A percentile compares a stretch with the other conserved stretches of the same genome.
Conservation (phyloP, 176 grass and related monocot species). For the Carex cristatella region DNA sequence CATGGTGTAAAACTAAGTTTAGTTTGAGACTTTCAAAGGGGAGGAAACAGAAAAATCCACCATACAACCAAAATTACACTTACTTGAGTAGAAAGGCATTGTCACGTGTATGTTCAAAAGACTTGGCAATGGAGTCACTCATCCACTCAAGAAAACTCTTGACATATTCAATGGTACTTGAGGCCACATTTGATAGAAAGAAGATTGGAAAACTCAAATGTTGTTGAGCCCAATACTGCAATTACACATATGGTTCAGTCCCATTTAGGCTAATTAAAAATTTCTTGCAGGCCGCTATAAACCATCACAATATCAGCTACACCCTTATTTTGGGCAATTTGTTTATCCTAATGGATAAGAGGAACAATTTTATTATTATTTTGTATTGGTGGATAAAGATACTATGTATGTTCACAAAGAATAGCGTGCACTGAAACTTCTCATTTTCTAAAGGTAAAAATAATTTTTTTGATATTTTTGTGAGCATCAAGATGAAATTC, state of each 20-base stretch:
- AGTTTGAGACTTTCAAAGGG: not conserved
- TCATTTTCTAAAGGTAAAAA: not conserved
- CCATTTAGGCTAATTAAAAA: not conserved
- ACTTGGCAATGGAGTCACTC: conserved; percentile 86
- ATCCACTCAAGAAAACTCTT: conserved; percentile 99
- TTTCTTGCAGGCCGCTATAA: not conserved
- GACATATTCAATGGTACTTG: conserved; percentile 84
- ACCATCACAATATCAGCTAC: not conserved
- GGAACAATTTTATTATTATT: not conserved
- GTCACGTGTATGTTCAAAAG: conserved; percentile 76
- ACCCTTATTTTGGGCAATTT: not conserved
- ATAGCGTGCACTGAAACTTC: not conserved
- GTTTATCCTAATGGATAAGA: not conserved
- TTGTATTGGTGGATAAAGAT: not conserved
- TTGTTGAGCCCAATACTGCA: conserved; percentile 80
- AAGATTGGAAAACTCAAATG: conserved; percentile 76
- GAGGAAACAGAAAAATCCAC: not conserved
- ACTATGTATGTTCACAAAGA: not conserved
- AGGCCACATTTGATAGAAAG: conserved; percentile 92
- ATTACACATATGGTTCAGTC: conserved; percentile 26
- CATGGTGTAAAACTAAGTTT: not conserved
- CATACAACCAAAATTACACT: not conserved
- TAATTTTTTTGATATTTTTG: conserved; percentile 1
- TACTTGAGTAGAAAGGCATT: conserved; percentile 89
- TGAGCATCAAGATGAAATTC: not conserved